Percentiles rank a stretch among this genome's conserved stretches.
Evolutionary conservation across 2,329 filamentous ascomycete species (phyloP).

Genomic region (Colletotrichum tanaceti): DNA sequence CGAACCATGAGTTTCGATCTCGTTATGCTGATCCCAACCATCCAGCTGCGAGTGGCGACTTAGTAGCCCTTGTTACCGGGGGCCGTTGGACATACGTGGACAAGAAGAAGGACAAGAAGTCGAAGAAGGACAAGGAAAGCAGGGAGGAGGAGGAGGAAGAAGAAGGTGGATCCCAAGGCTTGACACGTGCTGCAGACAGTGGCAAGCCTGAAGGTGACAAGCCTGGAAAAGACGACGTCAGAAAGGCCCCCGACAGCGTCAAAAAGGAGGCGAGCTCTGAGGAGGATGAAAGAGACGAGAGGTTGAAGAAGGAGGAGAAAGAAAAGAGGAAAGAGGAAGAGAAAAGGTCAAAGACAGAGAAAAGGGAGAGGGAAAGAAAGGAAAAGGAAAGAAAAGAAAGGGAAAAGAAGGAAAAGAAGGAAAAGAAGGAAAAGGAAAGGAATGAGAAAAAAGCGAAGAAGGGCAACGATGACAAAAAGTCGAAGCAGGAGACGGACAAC

Average conservation of each 20-base stretch:
- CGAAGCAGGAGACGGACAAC: background rate
- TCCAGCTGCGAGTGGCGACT: slow-evolving; percentile 44
- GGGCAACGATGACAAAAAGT: background rate
- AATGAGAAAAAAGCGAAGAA: background rate
- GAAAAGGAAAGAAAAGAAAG: no score
- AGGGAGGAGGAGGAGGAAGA: background rate
- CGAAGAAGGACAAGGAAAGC: background rate
- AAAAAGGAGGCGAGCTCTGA: background rate
- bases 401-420: no score
- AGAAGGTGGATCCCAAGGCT: no score
- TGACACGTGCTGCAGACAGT: background rate
- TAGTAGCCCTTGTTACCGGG: slow-evolving; percentile 45
- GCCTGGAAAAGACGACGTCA: no score
- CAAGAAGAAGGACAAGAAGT: background rate
- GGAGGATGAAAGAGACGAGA: background rate
- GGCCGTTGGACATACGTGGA: slow-evolving; percentile 29
- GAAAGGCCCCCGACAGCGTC: no score
- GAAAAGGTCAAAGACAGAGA: no score
- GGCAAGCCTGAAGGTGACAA: background rate
- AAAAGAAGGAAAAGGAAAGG: no score
- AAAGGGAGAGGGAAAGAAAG: no score
- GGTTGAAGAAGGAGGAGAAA: no score
- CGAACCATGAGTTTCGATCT: slow-evolving; percentile 44
- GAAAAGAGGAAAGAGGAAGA: no score
- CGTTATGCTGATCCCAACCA: slow-evolving; percentile 46